A percentile compares a stretch with the other conserved stretches of the same genome.
Evolutionary conservation across 2,329 filamentous ascomycete species (phyloP).

Genomic region (Fusarium staphyleae): DNA sequence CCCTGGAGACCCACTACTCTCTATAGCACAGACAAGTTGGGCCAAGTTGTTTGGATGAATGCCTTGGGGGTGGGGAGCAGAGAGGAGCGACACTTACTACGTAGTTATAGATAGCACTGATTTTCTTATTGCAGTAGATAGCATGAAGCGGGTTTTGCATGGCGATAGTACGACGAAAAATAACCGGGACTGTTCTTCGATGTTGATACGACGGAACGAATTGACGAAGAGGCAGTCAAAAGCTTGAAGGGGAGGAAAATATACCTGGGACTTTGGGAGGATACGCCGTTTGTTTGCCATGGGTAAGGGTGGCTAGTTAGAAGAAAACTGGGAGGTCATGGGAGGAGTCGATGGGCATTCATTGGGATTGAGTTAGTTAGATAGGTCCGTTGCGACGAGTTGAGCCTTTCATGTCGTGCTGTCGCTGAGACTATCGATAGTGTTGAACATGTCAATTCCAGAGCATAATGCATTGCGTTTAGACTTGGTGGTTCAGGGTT

Average conservation of each 20-base stretch:
- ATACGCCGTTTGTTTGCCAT: constrained; percentile 15
- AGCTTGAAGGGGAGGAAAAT: constrained; percentile 26
- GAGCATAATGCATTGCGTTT: too few relatives aligned
- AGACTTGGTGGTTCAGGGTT: too few relatives aligned
- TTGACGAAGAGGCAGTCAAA: constrained; percentile 21
- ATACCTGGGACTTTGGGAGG: constrained; percentile 25
- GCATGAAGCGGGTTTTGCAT: constrained; percentile 38
- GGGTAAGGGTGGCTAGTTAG: constrained; percentile 21
- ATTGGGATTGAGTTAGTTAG: constrained; percentile 30
- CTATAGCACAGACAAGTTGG: constrained; percentile 42
- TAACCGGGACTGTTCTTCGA: constrained; percentile 27
- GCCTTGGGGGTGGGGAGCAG: constrained; percentile 15
- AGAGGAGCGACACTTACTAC: constrained; percentile 32
- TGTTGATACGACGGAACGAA: constrained; percentile 33
- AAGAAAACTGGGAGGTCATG: constrained; percentile 19
- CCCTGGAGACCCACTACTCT: constrained; percentile 57
- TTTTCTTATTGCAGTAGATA: constrained; percentile 35
- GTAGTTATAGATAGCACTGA: constrained; percentile 44
- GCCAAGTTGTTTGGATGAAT: constrained; percentile 8
- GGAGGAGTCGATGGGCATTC: constrained; percentile 25
- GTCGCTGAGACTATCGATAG: neutral
- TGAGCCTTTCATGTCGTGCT: constrained; percentile 2
- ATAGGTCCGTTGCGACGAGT: constrained; percentile 20
- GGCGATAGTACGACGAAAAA: constrained; percentile 35
- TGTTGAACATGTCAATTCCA: neutral